Conservation (phyloP, 257 asterid species). For the Leonotis leonurus region DNA sequence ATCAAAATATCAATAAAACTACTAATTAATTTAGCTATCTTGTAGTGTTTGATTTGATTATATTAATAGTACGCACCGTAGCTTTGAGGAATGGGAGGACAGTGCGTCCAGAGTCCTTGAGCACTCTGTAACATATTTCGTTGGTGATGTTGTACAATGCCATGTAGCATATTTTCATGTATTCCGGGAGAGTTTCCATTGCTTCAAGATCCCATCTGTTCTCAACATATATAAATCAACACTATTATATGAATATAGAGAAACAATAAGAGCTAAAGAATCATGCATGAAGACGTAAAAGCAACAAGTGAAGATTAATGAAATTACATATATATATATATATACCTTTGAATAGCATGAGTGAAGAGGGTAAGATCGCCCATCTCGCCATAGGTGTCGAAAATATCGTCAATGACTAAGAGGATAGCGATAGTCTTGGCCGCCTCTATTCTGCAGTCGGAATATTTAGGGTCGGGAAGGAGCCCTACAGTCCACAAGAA, state of each 20-base stretch:
- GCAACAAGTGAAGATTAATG: too few relatives aligned
- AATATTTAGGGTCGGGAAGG: slow-evolving; percentile 56
- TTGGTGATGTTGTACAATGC: slow-evolving; percentile 62
- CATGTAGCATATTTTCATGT: slow-evolving; percentile 69
- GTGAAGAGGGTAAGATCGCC: slow-evolving; percentile 59
- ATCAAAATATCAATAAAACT: too few relatives aligned
- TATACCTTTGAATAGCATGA: slow-evolving; percentile 48
- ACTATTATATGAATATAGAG: too few relatives aligned
- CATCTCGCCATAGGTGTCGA: slow-evolving; percentile 52
- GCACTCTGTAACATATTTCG: slow-evolving; percentile 54
- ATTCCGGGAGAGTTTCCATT: slow-evolving; percentile 50
- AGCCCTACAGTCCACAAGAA: slow-evolving; percentile 63
- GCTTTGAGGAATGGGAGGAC: slow-evolving; percentile 49
- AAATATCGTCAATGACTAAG: slow-evolving; percentile 54
- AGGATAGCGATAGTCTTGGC: slow-evolving; percentile 59
- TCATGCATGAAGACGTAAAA: too few relatives aligned
- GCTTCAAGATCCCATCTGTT: slow-evolving; percentile 69
- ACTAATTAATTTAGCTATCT: too few relatives aligned
- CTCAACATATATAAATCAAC: background rate
- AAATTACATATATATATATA: too few relatives aligned
- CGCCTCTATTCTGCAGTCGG: slow-evolving; percentile 45
- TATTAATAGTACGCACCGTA: too few relatives aligned
- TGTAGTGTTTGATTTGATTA: too few relatives aligned
- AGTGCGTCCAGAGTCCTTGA: slow-evolving; percentile 49
- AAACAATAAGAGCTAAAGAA: too few relatives aligned